These are phyloP conservation scores for Ceratorhiza oryzae-sativae DNA, from an alignment of 1,284 basidiomycete genomes.

Conservation along the genomic window DNA sequence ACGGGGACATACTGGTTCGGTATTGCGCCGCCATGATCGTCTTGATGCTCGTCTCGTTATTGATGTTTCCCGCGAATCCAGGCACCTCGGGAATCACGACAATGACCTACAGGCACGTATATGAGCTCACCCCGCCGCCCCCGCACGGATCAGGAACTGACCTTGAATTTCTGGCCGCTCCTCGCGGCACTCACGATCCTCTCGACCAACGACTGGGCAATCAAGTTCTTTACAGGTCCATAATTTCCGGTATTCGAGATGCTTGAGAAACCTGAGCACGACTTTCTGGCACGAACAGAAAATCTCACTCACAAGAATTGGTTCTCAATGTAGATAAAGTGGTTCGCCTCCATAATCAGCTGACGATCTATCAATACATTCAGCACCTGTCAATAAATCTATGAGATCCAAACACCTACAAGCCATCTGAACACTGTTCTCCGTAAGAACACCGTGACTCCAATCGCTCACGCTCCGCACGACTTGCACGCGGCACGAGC, in stretches of 20 bases:
- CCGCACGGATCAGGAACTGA: too few species aligned
- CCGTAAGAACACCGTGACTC: constrained; percentile 88
- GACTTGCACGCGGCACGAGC: constrained; percentile 73
- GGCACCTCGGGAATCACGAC: constrained; percentile 85
- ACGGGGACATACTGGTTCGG: constrained; percentile 27
- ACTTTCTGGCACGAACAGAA: not conserved
- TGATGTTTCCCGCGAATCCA: constrained; percentile 83
- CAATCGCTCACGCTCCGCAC: constrained; percentile 87
- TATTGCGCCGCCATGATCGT: constrained; percentile 85
- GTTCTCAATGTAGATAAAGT: constrained; percentile 94
- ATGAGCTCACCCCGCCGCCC: too few species aligned
- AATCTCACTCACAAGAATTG: constrained; percentile 81
- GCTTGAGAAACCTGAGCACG: constrained; percentile 53
- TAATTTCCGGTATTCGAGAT: constrained; percentile 75
- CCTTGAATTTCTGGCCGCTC: constrained; percentile 80
- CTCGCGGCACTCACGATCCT: constrained; percentile 81
- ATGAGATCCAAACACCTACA: constrained; percentile 62
- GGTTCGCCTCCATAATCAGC: constrained; percentile 81
- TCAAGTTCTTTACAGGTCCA: constrained; percentile 78
- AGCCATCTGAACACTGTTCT: constrained; percentile 85
- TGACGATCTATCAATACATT: constrained; percentile 68
- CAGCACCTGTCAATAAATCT: constrained; percentile 12
- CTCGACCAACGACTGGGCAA: constrained; percentile 82
- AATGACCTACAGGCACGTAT: constrained; percentile 62
- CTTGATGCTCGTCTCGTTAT: constrained; percentile 72